Conservation (phyloP, 2,329 filamentous ascomycete genomes). For the Monilinia laxa region DNA sequence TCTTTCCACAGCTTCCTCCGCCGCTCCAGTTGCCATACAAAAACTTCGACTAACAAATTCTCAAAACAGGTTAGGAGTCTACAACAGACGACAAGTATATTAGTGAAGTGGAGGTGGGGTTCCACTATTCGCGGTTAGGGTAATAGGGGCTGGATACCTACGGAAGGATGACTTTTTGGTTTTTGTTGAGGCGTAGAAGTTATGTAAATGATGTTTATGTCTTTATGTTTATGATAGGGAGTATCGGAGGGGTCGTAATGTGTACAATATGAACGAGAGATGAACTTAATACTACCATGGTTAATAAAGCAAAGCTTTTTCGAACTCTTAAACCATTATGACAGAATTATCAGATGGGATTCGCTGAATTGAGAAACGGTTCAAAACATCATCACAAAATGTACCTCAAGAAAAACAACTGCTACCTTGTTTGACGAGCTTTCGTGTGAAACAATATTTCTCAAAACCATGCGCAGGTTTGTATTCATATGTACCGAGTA, state of each 20-base stretch:
- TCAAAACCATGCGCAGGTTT: background rate
- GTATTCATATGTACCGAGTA: slow-evolving; percentile 4
- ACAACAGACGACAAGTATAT: background rate
- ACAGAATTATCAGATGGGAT: background rate
- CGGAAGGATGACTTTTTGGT: background rate
- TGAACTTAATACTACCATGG: slow-evolving; percentile 2
- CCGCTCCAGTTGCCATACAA: too few relatives aligned
- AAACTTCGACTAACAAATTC: background rate
- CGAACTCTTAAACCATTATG: background rate
- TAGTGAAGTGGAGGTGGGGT: background rate
- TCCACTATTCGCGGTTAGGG: background rate
- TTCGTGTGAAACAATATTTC: background rate
- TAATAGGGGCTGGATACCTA: background rate
- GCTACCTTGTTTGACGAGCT: background rate
- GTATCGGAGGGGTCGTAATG: background rate
- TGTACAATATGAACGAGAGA: background rate
- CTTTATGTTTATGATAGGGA: background rate
- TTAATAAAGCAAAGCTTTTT: slow-evolving; percentile 1
- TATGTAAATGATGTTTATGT: slow-evolving; percentile 13
- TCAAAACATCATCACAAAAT: background rate
- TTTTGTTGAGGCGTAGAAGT: background rate
- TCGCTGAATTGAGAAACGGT: background rate
- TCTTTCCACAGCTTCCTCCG: slow-evolving; percentile 21
- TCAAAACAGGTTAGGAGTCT: background rate
- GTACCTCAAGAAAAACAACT: too few relatives aligned